phyloP scores from a whole-genome alignment of 345 rosid genomes.

The Hibiscus mutabilis region DNA sequence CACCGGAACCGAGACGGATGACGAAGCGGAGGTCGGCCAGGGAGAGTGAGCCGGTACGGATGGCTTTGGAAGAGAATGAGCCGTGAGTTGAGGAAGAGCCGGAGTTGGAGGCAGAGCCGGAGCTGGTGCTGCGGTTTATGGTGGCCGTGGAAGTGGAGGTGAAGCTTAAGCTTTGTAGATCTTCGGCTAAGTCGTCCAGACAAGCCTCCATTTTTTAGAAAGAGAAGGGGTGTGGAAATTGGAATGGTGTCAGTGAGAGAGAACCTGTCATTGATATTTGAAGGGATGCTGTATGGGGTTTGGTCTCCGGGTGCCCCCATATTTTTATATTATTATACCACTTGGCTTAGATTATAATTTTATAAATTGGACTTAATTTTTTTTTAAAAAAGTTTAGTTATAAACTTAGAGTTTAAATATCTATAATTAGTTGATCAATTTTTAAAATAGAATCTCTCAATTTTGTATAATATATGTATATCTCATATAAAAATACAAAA shows the following conservation, averaged over 20 bases:
- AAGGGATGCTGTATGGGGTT: not conserved
- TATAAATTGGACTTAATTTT: no score
- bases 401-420: no score
- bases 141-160: constrained; percentile 55
- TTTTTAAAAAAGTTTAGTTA: no score
- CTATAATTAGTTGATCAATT: no score
- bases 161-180: constrained; percentile 86
- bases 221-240: not conserved
- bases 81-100: constrained; percentile 55
- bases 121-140: constrained; percentile 66
- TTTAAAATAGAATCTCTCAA: no score
- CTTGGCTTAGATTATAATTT: no score
- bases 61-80: constrained; percentile 49
- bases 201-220: constrained; percentile 47
- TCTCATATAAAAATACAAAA: no score
- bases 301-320: not conserved
- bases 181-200: constrained; percentile 77
- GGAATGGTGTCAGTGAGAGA: not conserved
- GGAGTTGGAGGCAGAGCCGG: constrained; percentile 55
- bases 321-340: not conserved
- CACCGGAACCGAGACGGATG: constrained; percentile 87
- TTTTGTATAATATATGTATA: no score
- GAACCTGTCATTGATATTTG: not conserved
- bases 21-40: constrained; percentile 75
- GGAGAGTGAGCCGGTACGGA: constrained; percentile 37